These are phyloP conservation scores for Phyllosticta paracitricarpa DNA, from an alignment of 2,329 filamentous ascomycete species.

Conservation along the genomic window DNA sequence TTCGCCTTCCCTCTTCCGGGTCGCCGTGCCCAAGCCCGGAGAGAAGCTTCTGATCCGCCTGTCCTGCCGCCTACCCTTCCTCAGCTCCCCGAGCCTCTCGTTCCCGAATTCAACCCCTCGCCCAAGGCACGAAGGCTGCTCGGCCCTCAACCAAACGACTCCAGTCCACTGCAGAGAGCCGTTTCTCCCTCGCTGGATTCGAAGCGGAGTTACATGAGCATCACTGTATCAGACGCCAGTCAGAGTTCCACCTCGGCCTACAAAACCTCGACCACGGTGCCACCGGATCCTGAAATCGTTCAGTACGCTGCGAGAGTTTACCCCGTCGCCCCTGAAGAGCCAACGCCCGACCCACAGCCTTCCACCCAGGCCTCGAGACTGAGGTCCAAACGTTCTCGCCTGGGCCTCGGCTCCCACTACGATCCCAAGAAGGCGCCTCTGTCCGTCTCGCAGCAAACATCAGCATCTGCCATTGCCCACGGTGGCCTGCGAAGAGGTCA, in stretches of 20 bases:
- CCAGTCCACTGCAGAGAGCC: conserved; percentile 9
- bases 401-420: conserved; percentile 34
- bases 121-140: not conserved
- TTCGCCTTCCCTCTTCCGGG: conserved; percentile 30
- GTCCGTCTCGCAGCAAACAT: conserved; percentile 35
- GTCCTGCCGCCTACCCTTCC: conserved; percentile 15
- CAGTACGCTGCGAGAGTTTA: not conserved
- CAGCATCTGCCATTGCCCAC: conserved; percentile 34
- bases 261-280: conserved; percentile 15
- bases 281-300: conserved; percentile 9
- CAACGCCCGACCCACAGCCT: not conserved
- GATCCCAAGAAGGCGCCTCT: conserved; percentile 31
- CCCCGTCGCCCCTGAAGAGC: not conserved
- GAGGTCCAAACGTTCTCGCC: conserved; percentile 25
- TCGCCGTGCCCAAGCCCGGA: conserved; percentile 18
- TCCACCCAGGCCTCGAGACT: conserved; percentile 17
- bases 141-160: not conserved
- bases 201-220: conserved; percentile 23
- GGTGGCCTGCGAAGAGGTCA: conserved; percentile 32
- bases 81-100: conserved; percentile 11
- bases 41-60: conserved; percentile 22
- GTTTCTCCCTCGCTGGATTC: conserved; percentile 12
- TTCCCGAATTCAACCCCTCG: not conserved
- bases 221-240: conserved; percentile 23
- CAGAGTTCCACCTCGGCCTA: conserved; percentile 20